Evolutionary conservation across 2,329 filamentous ascomycete species (phyloP).

Genomic region (Fusarium oxysporum): DNA sequence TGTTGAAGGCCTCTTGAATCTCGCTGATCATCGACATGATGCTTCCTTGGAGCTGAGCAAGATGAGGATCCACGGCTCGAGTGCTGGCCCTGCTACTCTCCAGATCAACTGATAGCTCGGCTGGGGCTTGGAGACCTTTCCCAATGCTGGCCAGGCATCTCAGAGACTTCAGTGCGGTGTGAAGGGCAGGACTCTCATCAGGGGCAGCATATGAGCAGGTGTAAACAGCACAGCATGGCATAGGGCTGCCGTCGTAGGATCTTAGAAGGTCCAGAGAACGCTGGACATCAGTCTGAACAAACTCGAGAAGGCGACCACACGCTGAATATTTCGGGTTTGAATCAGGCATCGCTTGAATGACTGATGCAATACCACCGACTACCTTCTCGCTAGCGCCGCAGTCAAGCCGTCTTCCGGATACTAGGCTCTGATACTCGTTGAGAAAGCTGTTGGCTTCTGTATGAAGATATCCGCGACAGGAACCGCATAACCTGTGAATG

Average conservation of each 20-base stretch:
- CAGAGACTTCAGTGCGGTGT: constrained; percentile 67
- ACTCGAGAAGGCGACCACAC: constrained; percentile 48
- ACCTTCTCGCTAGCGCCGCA: constrained; percentile 78
- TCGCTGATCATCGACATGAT: constrained; percentile 61
- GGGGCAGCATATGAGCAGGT: constrained; percentile 46
- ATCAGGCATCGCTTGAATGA: constrained; percentile 77
- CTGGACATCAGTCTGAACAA: constrained; percentile 69
- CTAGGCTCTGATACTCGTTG: constrained; percentile 74
- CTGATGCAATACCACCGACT: constrained; percentile 77
- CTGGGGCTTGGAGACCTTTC: constrained; percentile 76
- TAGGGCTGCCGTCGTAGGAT: background rate
- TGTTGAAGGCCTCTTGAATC: constrained; percentile 64
- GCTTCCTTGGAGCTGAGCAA: constrained; percentile 56
- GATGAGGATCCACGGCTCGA: constrained; percentile 24
- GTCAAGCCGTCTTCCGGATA: constrained; percentile 67
- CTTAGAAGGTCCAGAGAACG: constrained; percentile 39
- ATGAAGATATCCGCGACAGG: constrained; percentile 77
- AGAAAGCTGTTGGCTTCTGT: constrained; percentile 76
- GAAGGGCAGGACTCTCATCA: constrained; percentile 58
- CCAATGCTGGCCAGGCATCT: constrained; percentile 77
- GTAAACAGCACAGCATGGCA: constrained; percentile 42
- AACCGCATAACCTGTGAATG: constrained; percentile 79
- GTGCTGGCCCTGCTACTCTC: constrained; percentile 58
- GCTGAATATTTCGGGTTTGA: constrained; percentile 68
- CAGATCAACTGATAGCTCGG: constrained; percentile 75